phyloP scores from a whole-genome alignment of 1,284 basidiomycete genomes.

The Sphaerobolus stellatus region DNA sequence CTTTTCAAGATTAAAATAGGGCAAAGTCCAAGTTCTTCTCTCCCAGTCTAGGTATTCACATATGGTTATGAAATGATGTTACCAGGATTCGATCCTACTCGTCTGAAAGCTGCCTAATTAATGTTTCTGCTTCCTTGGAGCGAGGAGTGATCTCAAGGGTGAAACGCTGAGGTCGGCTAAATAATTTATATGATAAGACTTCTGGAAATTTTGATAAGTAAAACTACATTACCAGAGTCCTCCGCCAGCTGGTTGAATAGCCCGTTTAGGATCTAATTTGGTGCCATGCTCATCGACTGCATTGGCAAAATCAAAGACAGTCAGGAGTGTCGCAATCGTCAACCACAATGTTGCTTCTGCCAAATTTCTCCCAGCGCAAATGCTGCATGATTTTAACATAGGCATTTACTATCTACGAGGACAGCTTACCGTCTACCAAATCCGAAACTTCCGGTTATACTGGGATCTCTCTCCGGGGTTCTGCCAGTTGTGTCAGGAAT shows the following conservation, averaged over 20 bases:
- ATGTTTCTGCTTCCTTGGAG: too few species aligned
- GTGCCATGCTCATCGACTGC: constrained; percentile 12
- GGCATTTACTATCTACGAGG: background rate
- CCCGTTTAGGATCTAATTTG: background rate
- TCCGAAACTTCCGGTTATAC: background rate
- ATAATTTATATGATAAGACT: too few species aligned
- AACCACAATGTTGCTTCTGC: constrained; percentile 17
- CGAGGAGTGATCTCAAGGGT: too few species aligned
- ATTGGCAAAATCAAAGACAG: constrained; percentile 15
- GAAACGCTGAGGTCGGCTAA: too few species aligned
- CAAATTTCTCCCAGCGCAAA: constrained; percentile 19
- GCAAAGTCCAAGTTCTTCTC: too few species aligned
- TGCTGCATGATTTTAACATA: constrained; percentile 1
- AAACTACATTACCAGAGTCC: background rate
- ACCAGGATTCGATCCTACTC: too few species aligned
- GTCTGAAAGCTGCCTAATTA: too few species aligned
- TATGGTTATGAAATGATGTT: too few species aligned
- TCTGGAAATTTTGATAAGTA: background rate
- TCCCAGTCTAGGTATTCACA: too few species aligned
- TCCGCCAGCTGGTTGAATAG: background rate
- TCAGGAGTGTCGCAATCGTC: constrained; percentile 11
- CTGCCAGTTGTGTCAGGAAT: constrained; percentile 3
- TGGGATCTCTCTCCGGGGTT: background rate
- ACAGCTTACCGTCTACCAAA: background rate
- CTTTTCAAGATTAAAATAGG: too few species aligned